Base-by-base conservation (phyloP, 805 yeast genomes). In the Schizosaccharomyces cryophilus region DNA sequence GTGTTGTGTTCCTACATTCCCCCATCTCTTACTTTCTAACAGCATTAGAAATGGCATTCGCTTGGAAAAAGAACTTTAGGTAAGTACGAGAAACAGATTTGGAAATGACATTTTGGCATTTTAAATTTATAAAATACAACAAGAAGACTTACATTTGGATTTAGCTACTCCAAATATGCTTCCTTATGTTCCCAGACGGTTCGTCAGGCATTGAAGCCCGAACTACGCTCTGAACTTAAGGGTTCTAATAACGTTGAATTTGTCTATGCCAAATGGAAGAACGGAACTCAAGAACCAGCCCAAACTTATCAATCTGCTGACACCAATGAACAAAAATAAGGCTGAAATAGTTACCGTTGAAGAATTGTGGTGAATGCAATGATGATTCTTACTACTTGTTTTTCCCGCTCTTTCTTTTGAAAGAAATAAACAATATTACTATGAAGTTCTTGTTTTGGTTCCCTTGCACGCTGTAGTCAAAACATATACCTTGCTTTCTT, bases 11-110 rank as follows among this genome's bases (percentile, higher is more conserved):
- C 26, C 26, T 19, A 13, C 51, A 24, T n/a, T 45, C 51, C 51
- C 51, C 51, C 51, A 45, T 45, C 51, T 45, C 51, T 17, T n/a
- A 45, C 26, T 13, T n/a, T 19, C 24, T 24, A 45, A 45, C 26
- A 19, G 26, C 13, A 19, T n/a, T n/a, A 45, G 51, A 9, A 29
- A 51, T 51, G 56, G 56, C 56, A 17, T 51, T 51, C 26, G 56
- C 56, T 51, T 51, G 56, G 56, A 51, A 51, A 29, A 51, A 51
- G 31, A 51, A 29, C 38, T 51, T 51, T 51, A 51, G 35, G 56
- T 51, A 51, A 19, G 56, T 17, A 51, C 1, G 19, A 21, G n/a
- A 17, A 17, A 24, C 4, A 17, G 26, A 26, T 29, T 21, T 24
- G 30, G n/a, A 24, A 35, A 5, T 2, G 2, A 15, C n/a, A n/a